Evolutionary conservation across 2,329 filamentous ascomycete species (phyloP).

Genomic region (Penicillium sp.): DNA sequence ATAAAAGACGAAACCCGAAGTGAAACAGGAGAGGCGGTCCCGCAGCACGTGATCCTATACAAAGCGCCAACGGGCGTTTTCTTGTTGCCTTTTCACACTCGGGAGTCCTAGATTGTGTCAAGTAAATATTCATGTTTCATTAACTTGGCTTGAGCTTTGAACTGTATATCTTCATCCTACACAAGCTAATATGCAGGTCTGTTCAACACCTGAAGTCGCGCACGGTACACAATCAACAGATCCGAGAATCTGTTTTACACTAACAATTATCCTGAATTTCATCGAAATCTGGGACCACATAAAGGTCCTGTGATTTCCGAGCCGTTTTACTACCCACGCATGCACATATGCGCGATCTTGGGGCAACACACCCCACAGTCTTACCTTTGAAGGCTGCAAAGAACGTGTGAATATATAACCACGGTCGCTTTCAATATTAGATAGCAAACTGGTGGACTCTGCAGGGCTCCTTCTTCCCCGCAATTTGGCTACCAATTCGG

Average conservation of each 20-base stretch:
- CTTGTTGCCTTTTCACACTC: neutral
- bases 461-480: no score
- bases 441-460: no score
- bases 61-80: neutral
- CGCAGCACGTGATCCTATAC: conserved; percentile 17
- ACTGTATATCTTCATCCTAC: neutral
- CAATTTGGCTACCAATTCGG: no score
- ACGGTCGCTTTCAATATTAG: no score
- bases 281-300: neutral
- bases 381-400: no score
- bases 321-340: no score
- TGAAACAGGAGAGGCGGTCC: conserved; percentile 8
- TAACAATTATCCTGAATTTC: neutral
- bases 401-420: neutral
- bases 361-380: no score
- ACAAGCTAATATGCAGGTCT: neutral
- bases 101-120: neutral
- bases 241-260: neutral
- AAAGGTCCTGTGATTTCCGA: neutral
- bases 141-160: no score
- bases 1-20: neutral
- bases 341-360: no score
- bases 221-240: neutral
- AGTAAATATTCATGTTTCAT: no score
- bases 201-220: neutral